Percentiles rank a stretch among this genome's conserved stretches.
Evolutionary conservation across 305 asterid genomes (phyloP).

Genomic region (Fraxinus velutina): DNA sequence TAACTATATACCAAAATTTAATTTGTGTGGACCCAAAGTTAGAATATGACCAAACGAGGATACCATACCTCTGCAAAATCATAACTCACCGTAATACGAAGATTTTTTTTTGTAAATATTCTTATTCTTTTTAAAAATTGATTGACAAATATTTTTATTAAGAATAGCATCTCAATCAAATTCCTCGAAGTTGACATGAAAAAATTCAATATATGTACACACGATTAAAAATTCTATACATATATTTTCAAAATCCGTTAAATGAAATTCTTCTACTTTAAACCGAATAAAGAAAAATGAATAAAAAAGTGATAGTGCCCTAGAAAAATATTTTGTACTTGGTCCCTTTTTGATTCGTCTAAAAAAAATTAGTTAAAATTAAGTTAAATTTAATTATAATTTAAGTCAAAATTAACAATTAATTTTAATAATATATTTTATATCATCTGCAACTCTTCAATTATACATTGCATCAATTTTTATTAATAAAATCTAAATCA

Average conservation of each 20-base stretch:
- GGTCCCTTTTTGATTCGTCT: neutral
- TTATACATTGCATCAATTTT: neutral
- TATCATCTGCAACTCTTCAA: no score
- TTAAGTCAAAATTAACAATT: neutral
- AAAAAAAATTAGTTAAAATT: no score
- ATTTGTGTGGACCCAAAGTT: neutral
- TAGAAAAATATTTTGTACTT: neutral
- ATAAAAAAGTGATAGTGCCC: neutral
- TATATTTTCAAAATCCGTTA: neutral
- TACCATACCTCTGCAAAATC: neutral
- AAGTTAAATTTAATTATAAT: neutral
- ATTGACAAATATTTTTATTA: neutral
- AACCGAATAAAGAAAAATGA: neutral
- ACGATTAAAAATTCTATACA: neutral
- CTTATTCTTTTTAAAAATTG: neutral
- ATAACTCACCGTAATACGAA: neutral
- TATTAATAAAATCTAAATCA: neutral
- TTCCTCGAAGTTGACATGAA: neutral
- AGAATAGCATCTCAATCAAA: neutral
- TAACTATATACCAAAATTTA: neutral
- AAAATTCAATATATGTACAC: neutral
- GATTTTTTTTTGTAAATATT: neutral
- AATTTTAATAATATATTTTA: neutral
- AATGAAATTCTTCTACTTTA: neutral
- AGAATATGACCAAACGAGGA: neutral